phyloP scores from a whole-genome alignment of 768 basidiomycete species.

The Phylloporus sp. region DNA sequence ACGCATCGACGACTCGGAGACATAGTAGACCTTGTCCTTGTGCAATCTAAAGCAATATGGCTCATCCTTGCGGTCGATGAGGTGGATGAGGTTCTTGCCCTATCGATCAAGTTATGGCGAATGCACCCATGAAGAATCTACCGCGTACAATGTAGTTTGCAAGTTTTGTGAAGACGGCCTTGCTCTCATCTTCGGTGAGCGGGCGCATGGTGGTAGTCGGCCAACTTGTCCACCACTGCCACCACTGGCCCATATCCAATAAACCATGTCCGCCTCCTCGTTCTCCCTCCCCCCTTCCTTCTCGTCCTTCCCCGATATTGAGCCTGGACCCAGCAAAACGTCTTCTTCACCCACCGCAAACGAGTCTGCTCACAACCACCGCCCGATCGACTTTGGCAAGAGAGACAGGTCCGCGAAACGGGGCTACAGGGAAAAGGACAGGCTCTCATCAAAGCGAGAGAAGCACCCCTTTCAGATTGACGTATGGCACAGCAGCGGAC shows the following conservation, averaged over 20 bases:
- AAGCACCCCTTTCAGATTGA: slow-evolving; percentile 26
- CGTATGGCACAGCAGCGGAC: slow-evolving; percentile 21
- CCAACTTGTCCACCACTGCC: slow-evolving; percentile 1
- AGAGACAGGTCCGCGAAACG: slow-evolving; percentile 22
- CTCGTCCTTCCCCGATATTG: slow-evolving; percentile 65
- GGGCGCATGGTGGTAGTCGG: slow-evolving; percentile 68
- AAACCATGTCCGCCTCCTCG: slow-evolving; percentile 49
- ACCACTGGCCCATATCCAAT: slow-evolving; percentile 1
- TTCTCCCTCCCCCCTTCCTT: slow-evolving; percentile 67
- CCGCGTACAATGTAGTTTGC: slow-evolving; percentile 88
- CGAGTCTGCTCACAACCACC: slow-evolving; percentile 12
- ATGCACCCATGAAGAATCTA: background rate
- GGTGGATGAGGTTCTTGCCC: slow-evolving; percentile 95
- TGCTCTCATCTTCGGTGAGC: slow-evolving; percentile 95
- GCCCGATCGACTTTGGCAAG: slow-evolving; percentile 11
- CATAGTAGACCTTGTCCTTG: slow-evolving; percentile 94
- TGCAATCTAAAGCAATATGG: slow-evolving; percentile 95
- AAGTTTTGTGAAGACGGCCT: slow-evolving; percentile 92
- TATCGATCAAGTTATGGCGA: slow-evolving; percentile 26
- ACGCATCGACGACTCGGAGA: slow-evolving; percentile 92
- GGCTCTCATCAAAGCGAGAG: slow-evolving; percentile 28
- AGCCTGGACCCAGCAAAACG: slow-evolving; percentile 38
- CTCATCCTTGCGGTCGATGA: slow-evolving; percentile 93
- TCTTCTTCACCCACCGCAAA: slow-evolving; percentile 14
- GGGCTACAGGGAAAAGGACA: slow-evolving; percentile 27